Evolutionary conservation across 306 rosid species (phyloP).

Genomic region (Malus sieversii): DNA sequence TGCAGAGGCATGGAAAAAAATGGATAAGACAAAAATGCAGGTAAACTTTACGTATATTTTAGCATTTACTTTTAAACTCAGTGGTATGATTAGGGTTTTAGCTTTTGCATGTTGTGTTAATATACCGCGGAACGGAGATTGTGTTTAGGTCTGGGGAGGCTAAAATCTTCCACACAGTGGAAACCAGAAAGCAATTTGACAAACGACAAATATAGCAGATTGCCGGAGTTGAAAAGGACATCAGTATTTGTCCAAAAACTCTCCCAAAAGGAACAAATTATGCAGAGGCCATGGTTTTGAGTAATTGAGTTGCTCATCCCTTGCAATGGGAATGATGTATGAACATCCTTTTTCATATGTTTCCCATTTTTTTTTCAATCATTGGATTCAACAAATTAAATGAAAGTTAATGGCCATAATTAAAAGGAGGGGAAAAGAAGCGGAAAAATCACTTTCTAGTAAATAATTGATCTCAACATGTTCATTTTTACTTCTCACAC

Average conservation of each 20-base stretch:
- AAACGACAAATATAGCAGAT: neutral
- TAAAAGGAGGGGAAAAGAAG: too few relatives aligned
- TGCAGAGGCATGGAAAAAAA: slow-evolving; percentile 22
- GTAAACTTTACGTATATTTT: neutral
- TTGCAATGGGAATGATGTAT: neutral
- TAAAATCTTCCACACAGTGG: neutral
- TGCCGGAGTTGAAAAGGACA: neutral
- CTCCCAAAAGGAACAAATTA: neutral
- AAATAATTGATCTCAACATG: too few relatives aligned
- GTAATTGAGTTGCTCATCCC: neutral
- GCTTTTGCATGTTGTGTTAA: neutral
- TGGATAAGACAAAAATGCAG: slow-evolving; percentile 27
- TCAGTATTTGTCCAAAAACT: neutral
- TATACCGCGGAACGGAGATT: neutral
- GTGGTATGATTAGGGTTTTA: neutral
- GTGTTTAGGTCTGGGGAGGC: neutral
- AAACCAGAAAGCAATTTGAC: neutral
- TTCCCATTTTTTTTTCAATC: too few relatives aligned
- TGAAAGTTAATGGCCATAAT: too few relatives aligned
- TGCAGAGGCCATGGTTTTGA: neutral
- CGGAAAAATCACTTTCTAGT: too few relatives aligned
- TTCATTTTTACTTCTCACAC: too few relatives aligned
- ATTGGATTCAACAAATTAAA: neutral
- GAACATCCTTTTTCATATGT: neutral
- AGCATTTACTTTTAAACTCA: neutral